phyloP scores from a whole-genome alignment of 495 filamentous ascomycete genomes.

The Massariosphaeria phaeospora region DNA sequence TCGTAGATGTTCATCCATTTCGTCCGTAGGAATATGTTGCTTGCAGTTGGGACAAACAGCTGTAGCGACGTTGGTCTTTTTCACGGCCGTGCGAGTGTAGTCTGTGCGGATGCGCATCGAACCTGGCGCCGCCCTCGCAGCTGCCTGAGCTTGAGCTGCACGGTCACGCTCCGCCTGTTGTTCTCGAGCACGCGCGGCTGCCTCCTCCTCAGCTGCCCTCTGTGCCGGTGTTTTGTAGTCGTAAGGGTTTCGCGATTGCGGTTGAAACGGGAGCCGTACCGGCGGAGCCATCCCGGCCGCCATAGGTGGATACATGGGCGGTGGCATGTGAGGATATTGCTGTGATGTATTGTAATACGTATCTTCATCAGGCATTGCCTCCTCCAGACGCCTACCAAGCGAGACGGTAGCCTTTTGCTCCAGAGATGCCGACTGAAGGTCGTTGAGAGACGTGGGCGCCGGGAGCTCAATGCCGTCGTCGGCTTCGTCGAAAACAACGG shows the following conservation, averaged over 20 bases:
- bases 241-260: conserved; percentile 1
- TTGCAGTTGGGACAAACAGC: conserved; percentile 92
- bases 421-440: conserved; percentile 86
- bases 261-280: conserved; percentile 17
- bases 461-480: conserved; percentile 85
- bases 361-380: conserved; percentile 84
- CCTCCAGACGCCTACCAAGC: conserved; percentile 80
- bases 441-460: conserved; percentile 79
- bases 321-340: conserved; percentile 21
- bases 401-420: conserved; percentile 92
- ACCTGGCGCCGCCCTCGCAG: conserved; percentile 62
- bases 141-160: conserved; percentile 71
- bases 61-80: conserved; percentile 58
- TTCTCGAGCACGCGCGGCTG: conserved; percentile 62
- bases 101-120: conserved; percentile 91
- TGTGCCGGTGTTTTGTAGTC: conserved; percentile 10
- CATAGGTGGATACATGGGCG: conserved; percentile 35
- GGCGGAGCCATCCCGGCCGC: conserved; percentile 22
- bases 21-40: conserved; percentile 76
- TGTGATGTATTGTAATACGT: conserved; percentile 36
- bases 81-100: conserved; percentile 79
- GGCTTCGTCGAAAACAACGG: conserved; percentile 83
- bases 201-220: conserved; percentile 54
- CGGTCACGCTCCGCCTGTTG: conserved; percentile 63
- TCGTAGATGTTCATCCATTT: conserved; percentile 90